phyloP scores from a whole-genome alignment of 1,284 basidiomycete genomes.

The Grifola frondosa region DNA sequence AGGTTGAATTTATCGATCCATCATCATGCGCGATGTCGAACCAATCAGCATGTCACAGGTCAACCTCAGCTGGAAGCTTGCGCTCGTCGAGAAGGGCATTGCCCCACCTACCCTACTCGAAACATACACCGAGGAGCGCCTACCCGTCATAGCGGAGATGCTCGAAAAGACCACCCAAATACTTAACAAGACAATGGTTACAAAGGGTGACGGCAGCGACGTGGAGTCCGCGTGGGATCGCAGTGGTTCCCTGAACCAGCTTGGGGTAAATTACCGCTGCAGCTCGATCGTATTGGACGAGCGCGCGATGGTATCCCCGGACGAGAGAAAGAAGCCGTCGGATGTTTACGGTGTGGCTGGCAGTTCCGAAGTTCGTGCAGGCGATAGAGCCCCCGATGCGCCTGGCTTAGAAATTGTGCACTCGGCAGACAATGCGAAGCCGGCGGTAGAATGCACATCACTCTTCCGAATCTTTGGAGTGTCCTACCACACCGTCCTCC shows the following conservation, averaged over 20 bases:
- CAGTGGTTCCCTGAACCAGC: constrained; percentile 36
- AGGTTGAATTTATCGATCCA: constrained; percentile 9
- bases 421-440: constrained; percentile 7
- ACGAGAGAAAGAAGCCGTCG: too few species aligned
- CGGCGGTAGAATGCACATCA: constrained; percentile 11
- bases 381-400: constrained; percentile 47
- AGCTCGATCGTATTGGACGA: constrained; percentile 47
- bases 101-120: constrained; percentile 23
- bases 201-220: too few species aligned
- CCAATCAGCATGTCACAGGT: too few species aligned
- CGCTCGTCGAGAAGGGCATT: constrained; percentile 28
- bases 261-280: constrained; percentile 49
- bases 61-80: constrained; percentile 36
- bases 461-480: constrained; percentile 27
- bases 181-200: constrained; percentile 2
- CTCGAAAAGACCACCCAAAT: constrained; percentile 19
- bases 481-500: constrained; percentile 26
- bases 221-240: neutral
- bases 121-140: constrained; percentile 28
- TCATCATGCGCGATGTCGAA: too few species aligned
- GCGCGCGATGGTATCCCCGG: too few species aligned
- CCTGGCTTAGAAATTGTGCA: constrained; percentile 31
- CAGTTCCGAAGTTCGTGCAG: constrained; percentile 33
- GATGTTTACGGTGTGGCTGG: too few species aligned
- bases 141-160: constrained; percentile 29